Evolutionary conservation across 1,284 basidiomycete species (phyloP).

Genomic region (Leccinum proliferum): DNA sequence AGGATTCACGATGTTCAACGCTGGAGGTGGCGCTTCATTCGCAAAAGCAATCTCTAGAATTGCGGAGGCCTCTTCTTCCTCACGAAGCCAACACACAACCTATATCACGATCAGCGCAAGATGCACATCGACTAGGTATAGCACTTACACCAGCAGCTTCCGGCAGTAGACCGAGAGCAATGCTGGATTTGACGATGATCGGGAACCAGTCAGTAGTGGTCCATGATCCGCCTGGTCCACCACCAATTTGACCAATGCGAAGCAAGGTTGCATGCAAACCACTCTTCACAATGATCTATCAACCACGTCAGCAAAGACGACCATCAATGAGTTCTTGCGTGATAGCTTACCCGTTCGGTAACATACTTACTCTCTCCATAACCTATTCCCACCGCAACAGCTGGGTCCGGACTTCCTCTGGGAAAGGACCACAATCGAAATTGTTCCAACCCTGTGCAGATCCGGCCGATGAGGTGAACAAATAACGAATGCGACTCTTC

Average conservation of each 20-base stretch:
- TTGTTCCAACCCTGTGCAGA: slow-evolving; percentile 22
- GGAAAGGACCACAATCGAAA: slow-evolving; percentile 16
- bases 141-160: slow-evolving; percentile 17
- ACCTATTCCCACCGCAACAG: slow-evolving; percentile 20
- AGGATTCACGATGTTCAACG: neutral
- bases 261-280: slow-evolving; percentile 8
- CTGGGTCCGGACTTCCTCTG: slow-evolving; percentile 22
- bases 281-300: neutral
- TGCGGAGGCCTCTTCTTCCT: neutral
- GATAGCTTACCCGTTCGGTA: neutral
- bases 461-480: slow-evolving; percentile 30
- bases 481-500: slow-evolving; percentile 13
- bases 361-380: slow-evolving; percentile 20
- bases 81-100: neutral
- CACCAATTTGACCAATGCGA: slow-evolving; percentile 28
- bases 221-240: slow-evolving; percentile 13
- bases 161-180: slow-evolving; percentile 18
- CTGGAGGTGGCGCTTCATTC: neutral
- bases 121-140: neutral
- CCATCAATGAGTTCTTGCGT: no score
- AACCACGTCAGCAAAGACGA: neutral
- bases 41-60: neutral
- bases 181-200: slow-evolving; percentile 24
- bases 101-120: neutral
- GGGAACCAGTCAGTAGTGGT: slow-evolving; percentile 18